Conservation (phyloP, 495 filamentous ascomycete genomes). For the Neurospora discreta region DNA sequence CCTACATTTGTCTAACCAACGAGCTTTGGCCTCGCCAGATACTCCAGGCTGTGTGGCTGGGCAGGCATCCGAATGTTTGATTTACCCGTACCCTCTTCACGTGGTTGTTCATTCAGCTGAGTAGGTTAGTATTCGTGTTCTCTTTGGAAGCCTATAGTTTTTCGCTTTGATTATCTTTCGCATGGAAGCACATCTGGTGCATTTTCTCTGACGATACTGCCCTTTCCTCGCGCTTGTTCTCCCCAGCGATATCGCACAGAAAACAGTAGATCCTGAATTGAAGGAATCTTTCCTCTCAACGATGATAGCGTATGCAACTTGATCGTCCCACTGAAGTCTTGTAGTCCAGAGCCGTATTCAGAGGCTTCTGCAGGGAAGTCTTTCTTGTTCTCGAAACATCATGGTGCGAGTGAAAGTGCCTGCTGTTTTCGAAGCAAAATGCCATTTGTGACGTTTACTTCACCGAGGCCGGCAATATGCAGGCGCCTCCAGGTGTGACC, state of each 20-base stretch:
- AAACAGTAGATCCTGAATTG: neutral
- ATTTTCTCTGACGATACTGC: neutral
- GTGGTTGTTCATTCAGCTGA: neutral
- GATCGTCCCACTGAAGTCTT: neutral
- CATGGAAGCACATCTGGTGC: neutral
- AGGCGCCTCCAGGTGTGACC: neutral
- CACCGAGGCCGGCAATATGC: accelerated
- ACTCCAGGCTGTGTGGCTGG: neutral
- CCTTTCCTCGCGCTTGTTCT: neutral
- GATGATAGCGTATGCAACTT: accelerated
- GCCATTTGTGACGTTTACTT: neutral
- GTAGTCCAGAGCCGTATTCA: neutral
- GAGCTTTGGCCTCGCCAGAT: neutral
- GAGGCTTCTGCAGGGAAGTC: neutral
- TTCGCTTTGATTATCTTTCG: neutral
- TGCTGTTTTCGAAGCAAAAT: neutral
- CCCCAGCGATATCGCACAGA: accelerated
- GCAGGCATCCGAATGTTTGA: neutral
- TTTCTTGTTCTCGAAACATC: neutral
- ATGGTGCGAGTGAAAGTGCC: neutral
- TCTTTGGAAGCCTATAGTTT: too few relatives aligned
- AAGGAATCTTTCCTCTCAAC: neutral
- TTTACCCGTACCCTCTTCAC: neutral
- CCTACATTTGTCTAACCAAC: too few relatives aligned
- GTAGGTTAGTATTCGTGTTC: neutral